phyloP scores from a whole-genome alignment of 495 filamentous ascomycete species.

The Aspergillus bertholletiae region DNA sequence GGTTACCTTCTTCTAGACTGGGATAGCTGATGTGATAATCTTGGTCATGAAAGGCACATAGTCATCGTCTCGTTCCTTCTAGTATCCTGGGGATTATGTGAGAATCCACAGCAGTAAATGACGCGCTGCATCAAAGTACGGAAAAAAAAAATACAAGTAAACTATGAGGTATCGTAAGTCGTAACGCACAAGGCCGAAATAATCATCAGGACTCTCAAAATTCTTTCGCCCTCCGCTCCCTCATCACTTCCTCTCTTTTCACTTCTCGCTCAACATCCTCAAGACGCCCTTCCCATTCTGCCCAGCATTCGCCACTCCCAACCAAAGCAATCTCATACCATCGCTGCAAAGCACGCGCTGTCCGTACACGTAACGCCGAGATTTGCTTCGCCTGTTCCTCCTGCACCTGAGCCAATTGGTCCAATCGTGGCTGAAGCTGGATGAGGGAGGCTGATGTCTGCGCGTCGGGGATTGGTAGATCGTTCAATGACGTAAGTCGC shows the following conservation, averaged over 20 bases:
- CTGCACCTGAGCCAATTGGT: slow-evolving; percentile 62
- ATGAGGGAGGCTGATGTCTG: slow-evolving; percentile 64
- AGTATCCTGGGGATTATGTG: not conserved
- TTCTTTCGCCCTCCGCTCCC: slow-evolving; percentile 38
- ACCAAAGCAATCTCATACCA: slow-evolving; percentile 80
- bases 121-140: not conserved
- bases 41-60: not conserved
- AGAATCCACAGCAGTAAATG: not conserved
- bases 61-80: not conserved
- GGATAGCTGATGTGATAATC: not conserved
- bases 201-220: slow-evolving; percentile 16
- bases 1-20: not conserved
- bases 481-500: slow-evolving; percentile 71
- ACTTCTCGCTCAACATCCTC: slow-evolving; percentile 64
- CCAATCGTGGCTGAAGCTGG: slow-evolving; percentile 66
- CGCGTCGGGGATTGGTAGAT: slow-evolving; percentile 72
- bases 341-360: slow-evolving; percentile 64
- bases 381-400: slow-evolving; percentile 68
- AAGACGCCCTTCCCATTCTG: slow-evolving; percentile 68
- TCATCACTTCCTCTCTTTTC: slow-evolving; percentile 51
- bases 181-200: not conserved
- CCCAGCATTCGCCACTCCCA: slow-evolving; percentile 65
- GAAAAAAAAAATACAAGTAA: not conserved
- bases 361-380: slow-evolving; percentile 66
- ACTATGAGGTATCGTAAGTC: slow-evolving; percentile 6